Conservation (phyloP, 2,329 filamentous ascomycete genomes). For the Fusarium robinianum region DNA sequence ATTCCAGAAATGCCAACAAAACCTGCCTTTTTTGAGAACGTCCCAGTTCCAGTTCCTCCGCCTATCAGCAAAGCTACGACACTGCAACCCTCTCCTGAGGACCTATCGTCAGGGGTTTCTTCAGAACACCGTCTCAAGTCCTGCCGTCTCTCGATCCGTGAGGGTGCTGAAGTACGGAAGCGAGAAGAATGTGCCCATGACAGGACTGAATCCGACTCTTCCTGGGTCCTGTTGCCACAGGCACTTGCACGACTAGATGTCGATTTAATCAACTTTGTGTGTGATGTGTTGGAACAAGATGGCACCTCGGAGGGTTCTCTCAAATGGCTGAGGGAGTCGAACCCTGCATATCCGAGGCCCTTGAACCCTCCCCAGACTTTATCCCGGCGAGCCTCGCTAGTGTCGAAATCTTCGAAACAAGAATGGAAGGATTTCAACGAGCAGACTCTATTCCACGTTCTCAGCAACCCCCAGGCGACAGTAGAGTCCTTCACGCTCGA, state of each 20-base stretch:
- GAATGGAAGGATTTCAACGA: slow-evolving; percentile 66
- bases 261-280: slow-evolving; percentile 63
- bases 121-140: too few relatives aligned
- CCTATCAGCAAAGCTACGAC: slow-evolving; percentile 31
- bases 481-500: slow-evolving; percentile 61
- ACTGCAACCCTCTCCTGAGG: slow-evolving; percentile 11
- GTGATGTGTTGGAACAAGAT: slow-evolving; percentile 63
- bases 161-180: too few relatives aligned
- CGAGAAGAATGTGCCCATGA: too few relatives aligned
- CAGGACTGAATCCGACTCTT: too few relatives aligned
- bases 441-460: slow-evolving; percentile 66
- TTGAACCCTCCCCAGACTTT: slow-evolving; percentile 13
- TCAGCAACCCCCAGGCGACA: slow-evolving; percentile 60
- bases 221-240: slow-evolving; percentile 60
- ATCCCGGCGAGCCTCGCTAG: slow-evolving; percentile 11
- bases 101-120: too few relatives aligned
- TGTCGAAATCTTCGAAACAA: slow-evolving; percentile 28
- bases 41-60: too few relatives aligned
- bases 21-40: slow-evolving; percentile 47
- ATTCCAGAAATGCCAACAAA: slow-evolving; percentile 44
- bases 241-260: slow-evolving; percentile 58
- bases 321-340: background rate
- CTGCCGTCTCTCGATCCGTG: too few relatives aligned
- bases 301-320: slow-evolving; percentile 54
- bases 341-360: slow-evolving; percentile 17